These are phyloP conservation scores for Starmerella bacillaris DNA, from an alignment of 805 yeast genomes.

Conservation along the genomic window DNA sequence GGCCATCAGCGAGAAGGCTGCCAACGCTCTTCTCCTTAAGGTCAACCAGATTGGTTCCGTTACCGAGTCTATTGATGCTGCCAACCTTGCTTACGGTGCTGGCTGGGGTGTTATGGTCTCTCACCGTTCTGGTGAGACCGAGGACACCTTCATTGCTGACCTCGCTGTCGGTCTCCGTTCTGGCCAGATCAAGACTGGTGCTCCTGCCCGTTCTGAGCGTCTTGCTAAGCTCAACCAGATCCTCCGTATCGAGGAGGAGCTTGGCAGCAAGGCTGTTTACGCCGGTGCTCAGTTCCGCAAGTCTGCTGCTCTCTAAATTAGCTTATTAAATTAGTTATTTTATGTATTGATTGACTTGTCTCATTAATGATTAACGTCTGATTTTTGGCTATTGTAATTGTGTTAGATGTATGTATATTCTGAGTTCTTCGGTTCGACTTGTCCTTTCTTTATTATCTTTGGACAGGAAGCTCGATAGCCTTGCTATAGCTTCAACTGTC, in stretches of 20 bases:
- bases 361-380: no score
- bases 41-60: slow-evolving; percentile 98
- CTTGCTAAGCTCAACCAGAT: slow-evolving; percentile 97
- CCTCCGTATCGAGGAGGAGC: slow-evolving; percentile 95
- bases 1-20: slow-evolving; percentile 93
- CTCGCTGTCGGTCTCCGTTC: slow-evolving; percentile 93
- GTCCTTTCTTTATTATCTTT: no score
- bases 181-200: slow-evolving; percentile 99
- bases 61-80: slow-evolving; percentile 92
- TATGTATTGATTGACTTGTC: no score
- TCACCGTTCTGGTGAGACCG: slow-evolving; percentile 99
- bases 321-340: background rate
- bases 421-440: no score
- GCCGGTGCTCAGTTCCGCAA: slow-evolving; percentile 85
- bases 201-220: slow-evolving; percentile 99
- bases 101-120: slow-evolving; percentile 99
- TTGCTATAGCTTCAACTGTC: no score
- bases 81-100: slow-evolving; percentile 83
- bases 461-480: no score
- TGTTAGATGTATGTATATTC: no score
- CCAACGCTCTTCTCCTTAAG: slow-evolving; percentile 86
- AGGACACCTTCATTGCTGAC: slow-evolving; percentile 96
- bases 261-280: slow-evolving; percentile 91
- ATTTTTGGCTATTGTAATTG: no score
- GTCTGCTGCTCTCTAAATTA: slow-evolving; percentile 22